phyloP scores from a whole-genome alignment of 805 yeast species.

The Wickerhamomyces kurtzmanii region DNA sequence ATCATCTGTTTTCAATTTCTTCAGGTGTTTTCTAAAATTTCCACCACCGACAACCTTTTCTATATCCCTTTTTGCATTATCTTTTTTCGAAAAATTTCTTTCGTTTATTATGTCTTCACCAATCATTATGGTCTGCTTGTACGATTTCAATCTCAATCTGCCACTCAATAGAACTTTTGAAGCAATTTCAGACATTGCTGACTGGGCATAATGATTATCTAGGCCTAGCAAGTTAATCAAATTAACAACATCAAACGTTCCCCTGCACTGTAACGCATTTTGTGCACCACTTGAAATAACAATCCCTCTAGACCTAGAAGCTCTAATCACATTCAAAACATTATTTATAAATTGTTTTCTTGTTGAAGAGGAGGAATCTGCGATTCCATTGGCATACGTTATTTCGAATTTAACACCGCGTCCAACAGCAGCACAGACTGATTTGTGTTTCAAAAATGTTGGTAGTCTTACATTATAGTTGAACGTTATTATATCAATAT shows the following conservation, averaged over 20 bases:
- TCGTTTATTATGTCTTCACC: constrained; percentile 34
- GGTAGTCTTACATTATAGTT: constrained; percentile 59
- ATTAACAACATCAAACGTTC: constrained; percentile 57
- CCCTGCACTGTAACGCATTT: constrained; percentile 47
- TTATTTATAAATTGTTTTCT: constrained; percentile 64
- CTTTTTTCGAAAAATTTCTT: no score
- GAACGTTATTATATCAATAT: constrained; percentile 74
- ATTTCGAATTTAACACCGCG: constrained; percentile 81
- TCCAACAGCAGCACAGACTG: constrained; percentile 72
- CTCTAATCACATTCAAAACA: constrained; percentile 64
- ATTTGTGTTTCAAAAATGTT: constrained; percentile 72
- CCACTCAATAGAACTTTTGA: constrained; percentile 64
- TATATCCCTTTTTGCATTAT: constrained; percentile 11
- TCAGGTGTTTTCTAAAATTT: constrained; percentile 14
- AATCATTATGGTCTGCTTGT: constrained; percentile 62
- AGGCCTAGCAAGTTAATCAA: constrained; percentile 64
- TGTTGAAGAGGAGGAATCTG: constrained; percentile 25
- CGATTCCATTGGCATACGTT: constrained; percentile 48
- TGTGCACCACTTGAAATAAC: constrained; percentile 71
- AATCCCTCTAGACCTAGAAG: constrained; percentile 73
- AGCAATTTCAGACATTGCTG: constrained; percentile 50
- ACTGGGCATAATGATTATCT: constrained; percentile 48
- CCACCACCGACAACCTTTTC: constrained; percentile 11
- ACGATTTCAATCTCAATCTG: constrained; percentile 58
- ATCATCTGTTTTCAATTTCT: constrained; percentile 14